Percentiles rank a stretch among this genome's conserved stretches.
Evolutionary conservation across 495 filamentous ascomycete genomes (phyloP).

Genomic region (Aspergillus kassunensis): DNA sequence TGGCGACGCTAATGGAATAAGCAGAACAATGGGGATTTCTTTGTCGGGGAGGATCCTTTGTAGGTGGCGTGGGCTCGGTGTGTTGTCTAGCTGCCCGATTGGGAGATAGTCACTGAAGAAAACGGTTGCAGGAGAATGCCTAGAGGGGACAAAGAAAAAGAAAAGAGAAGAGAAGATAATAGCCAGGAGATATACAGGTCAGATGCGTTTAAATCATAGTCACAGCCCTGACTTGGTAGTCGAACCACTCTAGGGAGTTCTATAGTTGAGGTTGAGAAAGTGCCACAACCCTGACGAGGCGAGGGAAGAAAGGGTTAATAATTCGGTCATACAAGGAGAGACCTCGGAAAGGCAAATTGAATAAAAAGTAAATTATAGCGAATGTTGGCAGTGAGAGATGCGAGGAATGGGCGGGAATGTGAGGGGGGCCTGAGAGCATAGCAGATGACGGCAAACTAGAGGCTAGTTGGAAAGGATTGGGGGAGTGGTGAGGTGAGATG

Average conservation of each 20-base stretch:
- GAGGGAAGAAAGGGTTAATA: slow-evolving; percentile 10
- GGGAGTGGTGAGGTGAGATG: slow-evolving; percentile 3
- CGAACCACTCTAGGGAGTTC: not conserved
- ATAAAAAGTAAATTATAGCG: not conserved
- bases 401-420: slow-evolving; percentile 12
- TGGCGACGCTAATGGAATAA: slow-evolving; percentile 18
- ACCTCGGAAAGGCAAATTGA: slow-evolving; percentile 5
- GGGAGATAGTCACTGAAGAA: slow-evolving; percentile 1
- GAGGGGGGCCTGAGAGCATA: slow-evolving; percentile 19
- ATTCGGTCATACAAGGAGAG: slow-evolving; percentile 13
- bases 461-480: not conserved
- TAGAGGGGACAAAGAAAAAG: slow-evolving; percentile 6
- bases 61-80: not conserved
- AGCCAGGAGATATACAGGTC: slow-evolving; percentile 7
- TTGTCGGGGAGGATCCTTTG: not conserved
- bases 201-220: slow-evolving; percentile 13
- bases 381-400: not conserved
- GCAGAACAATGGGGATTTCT: not conserved
- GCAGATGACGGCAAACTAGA: slow-evolving; percentile 20
- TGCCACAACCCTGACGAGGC: not conserved
- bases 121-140: not conserved
- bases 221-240: not conserved
- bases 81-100: slow-evolving; percentile 13
- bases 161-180: slow-evolving; percentile 9
- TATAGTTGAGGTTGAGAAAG: not conserved